A percentile compares a stretch with the other conserved stretches of the same genome.
Conservation (phyloP, 768 basidiomycete genomes). For the Collybia sp. region DNA sequence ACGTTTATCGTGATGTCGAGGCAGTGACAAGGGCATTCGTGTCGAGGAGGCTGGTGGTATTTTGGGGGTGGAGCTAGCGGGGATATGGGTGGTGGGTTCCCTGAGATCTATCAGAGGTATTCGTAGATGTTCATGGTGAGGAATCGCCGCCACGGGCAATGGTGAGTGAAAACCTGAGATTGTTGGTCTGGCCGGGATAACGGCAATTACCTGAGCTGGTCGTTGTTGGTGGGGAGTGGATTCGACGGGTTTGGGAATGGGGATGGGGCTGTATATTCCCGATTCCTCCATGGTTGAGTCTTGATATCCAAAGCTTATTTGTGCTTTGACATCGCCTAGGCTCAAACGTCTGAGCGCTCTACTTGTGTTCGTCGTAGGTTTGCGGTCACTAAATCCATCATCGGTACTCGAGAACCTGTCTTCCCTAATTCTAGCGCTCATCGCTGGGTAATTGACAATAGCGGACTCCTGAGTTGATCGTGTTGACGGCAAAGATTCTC, state of each 20-base stretch:
- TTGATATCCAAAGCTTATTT: slow-evolving; percentile 37
- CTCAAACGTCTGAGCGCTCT: slow-evolving; percentile 41
- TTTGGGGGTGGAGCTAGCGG: slow-evolving; percentile 8
- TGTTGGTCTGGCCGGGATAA: no score
- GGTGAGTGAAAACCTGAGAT: no score
- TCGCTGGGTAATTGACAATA: no score
- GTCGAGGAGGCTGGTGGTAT: slow-evolving; percentile 28
- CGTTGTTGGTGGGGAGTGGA: slow-evolving; percentile 25
- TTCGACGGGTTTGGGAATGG: slow-evolving; percentile 22
- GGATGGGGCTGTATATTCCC: slow-evolving; percentile 42
- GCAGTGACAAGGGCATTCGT: no score
- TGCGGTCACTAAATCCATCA: slow-evolving; percentile 23
- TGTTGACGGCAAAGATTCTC: slow-evolving; percentile 39
- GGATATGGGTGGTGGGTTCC: background rate
- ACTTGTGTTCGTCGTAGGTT: slow-evolving; percentile 68
- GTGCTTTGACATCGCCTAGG: slow-evolving; percentile 22
- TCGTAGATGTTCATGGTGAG: background rate
- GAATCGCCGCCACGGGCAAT: no score
- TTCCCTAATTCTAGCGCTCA: slow-evolving; percentile 15
- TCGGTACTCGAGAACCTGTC: slow-evolving; percentile 50
- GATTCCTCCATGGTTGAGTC: slow-evolving; percentile 55
- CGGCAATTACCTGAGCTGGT: background rate
- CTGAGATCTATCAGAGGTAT: background rate
- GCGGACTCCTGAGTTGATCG: no score
- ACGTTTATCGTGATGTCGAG: no score